Evolutionary conservation across 2,329 filamentous ascomycete species (phyloP).

Genomic region (Westerdykella ornata): DNA sequence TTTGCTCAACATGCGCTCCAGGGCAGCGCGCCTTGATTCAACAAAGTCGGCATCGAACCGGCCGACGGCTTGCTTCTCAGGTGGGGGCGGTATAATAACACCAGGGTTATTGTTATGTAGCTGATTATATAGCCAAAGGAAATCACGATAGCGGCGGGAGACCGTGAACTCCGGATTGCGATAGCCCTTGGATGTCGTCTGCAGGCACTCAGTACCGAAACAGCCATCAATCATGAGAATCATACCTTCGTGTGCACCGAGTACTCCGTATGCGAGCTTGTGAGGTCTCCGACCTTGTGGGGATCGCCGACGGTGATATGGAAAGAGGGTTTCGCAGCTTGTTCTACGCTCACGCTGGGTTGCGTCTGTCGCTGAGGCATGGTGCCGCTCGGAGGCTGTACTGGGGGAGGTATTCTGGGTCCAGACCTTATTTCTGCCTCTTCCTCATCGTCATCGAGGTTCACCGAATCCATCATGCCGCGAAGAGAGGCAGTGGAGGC

Average conservation of each 20-base stretch:
- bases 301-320: constrained; percentile 90
- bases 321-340: constrained; percentile 88
- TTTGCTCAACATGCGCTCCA: constrained; percentile 98
- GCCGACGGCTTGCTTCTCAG: constrained; percentile 95
- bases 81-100: constrained; percentile 88
- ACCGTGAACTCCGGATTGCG: constrained; percentile 88
- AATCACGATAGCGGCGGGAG: constrained; percentile 89
- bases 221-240: neutral
- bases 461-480: constrained; percentile 58
- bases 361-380: constrained; percentile 49
- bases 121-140: constrained; percentile 94
- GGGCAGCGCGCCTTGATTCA: constrained; percentile 78
- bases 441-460: constrained; percentile 62
- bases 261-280: constrained; percentile 96
- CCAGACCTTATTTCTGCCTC: constrained; percentile 42
- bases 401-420: constrained; percentile 59
- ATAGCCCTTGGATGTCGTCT: constrained; percentile 96
- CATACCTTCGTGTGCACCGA: constrained; percentile 84
- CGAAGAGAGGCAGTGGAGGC: constrained; percentile 46
- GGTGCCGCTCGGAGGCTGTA: constrained; percentile 47
- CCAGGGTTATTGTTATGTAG: constrained; percentile 92
- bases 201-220: constrained; percentile 1
- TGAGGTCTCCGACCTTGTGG: constrained; percentile 94
- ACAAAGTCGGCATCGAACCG: constrained; percentile 96
- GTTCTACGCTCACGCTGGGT: constrained; percentile 84